Conservation (phyloP, 768 basidiomycete species). For the Pisolithus albus region DNA sequence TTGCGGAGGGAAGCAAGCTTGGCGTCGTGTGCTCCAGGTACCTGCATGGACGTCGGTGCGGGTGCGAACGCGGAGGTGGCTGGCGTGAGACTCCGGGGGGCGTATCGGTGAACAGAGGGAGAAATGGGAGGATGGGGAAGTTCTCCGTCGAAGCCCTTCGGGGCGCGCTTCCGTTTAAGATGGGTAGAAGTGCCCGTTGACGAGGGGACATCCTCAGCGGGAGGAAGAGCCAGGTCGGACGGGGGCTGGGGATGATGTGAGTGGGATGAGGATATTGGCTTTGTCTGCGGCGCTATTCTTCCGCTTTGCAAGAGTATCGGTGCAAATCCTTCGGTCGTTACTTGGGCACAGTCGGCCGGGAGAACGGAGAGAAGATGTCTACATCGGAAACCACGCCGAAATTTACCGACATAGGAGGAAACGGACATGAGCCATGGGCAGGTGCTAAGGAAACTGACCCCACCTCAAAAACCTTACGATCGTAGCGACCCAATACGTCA, state of each 20-base stretch:
- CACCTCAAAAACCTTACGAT: conserved; percentile 81
- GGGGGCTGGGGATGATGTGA: conserved; percentile 19
- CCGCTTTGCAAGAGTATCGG: neutral
- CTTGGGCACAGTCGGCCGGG: conserved; percentile 43
- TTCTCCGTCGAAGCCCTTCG: conserved; percentile 76
- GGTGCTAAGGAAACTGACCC: conserved; percentile 7
- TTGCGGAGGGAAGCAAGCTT: conserved; percentile 49
- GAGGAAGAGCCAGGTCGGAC: neutral
- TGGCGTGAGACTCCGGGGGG: neutral
- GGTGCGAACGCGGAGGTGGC: conserved; percentile 1
- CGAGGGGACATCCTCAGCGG: neutral
- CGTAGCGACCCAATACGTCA: conserved; percentile 80
- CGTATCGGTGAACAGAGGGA: conserved; percentile 37
- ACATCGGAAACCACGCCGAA: neutral
- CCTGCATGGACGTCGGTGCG: neutral
- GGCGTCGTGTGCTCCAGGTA: conserved; percentile 34
- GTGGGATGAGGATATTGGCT: conserved; percentile 34
- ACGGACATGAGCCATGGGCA: neutral
- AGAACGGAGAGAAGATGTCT: conserved; percentile 57
- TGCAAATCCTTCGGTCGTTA: conserved; percentile 36
- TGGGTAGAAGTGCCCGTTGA: neutral
- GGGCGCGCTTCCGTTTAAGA: conserved; percentile 37
- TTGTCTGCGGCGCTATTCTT: neutral
- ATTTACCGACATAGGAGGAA: neutral
- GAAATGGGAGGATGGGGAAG: conserved; percentile 29